phyloP scores from a whole-genome alignment of 805 yeast species.

The Kockiozyma suomiensis region DNA sequence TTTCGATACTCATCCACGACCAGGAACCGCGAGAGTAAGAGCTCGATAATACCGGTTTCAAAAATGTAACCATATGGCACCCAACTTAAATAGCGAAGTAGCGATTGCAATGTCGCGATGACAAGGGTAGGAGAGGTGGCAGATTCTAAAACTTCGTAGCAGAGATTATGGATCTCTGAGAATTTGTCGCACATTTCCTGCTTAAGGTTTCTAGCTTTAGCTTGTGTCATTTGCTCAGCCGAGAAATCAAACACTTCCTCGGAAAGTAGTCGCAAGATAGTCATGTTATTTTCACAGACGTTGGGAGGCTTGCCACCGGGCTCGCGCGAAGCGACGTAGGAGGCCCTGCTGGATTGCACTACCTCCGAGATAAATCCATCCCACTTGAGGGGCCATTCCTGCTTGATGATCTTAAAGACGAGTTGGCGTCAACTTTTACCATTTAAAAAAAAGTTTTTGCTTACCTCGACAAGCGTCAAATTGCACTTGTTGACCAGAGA shows the following conservation, averaged over 20 bases:
- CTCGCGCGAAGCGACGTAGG: conserved; percentile 47
- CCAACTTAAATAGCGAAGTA: conserved; percentile 90
- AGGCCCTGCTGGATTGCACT: conserved; percentile 77
- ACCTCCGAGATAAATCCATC: conserved; percentile 95
- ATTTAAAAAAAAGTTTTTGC: too few species aligned
- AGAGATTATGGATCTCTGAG: conserved; percentile 87
- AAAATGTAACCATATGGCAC: conserved; percentile 87
- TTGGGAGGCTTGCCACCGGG: conserved; percentile 44
- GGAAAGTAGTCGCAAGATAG: conserved; percentile 79
- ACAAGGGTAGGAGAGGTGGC: conserved; percentile 83
- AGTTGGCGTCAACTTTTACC: not conserved
- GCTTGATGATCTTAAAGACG: conserved; percentile 72
- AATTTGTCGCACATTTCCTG: conserved; percentile 85
- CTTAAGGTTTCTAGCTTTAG: conserved; percentile 82
- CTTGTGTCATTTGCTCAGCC: conserved; percentile 96
- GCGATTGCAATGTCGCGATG: conserved; percentile 77
- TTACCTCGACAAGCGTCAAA: conserved; percentile 69
- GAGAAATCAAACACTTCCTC: conserved; percentile 96
- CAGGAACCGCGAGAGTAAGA: conserved; percentile 75
- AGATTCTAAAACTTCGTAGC: conserved; percentile 90
- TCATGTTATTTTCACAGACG: conserved; percentile 98
- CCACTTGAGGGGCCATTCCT: conserved; percentile 99
- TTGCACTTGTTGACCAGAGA: conserved; percentile 91
- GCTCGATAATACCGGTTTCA: conserved; percentile 76
- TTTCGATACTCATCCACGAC: conserved; percentile 79